phyloP scores from a whole-genome alignment of 2,329 filamentous ascomycete genomes.

The Trichoderma sp. region DNA sequence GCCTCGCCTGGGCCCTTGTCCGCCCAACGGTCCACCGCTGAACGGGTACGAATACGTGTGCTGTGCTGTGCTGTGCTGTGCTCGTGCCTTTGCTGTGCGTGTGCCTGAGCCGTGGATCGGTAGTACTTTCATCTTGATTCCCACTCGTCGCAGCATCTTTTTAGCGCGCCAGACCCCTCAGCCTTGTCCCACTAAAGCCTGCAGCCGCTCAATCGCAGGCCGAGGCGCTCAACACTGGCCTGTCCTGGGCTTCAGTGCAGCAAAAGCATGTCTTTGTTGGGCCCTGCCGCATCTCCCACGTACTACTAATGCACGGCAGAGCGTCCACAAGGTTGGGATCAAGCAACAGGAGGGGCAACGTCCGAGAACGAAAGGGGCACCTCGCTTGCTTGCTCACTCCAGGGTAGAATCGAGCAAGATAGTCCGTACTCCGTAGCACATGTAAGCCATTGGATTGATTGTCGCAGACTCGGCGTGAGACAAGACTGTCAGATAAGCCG shows the following conservation, averaged over 20 bases:
- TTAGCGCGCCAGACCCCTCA: constrained; percentile 9
- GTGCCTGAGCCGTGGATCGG: neutral
- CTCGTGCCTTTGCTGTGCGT: neutral
- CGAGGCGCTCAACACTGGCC: neutral
- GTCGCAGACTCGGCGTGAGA: neutral
- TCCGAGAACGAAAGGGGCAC: neutral
- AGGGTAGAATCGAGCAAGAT: neutral
- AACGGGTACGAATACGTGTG: constrained; percentile 19
- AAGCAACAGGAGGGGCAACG: neutral
- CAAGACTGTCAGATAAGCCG: constrained; percentile 2
- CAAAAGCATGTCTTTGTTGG: neutral
- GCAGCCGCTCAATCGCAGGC: neutral
- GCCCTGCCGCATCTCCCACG: neutral
- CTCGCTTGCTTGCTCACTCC: too few species aligned
- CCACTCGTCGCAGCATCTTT: neutral
- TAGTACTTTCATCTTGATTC: neutral
- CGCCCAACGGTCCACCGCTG: constrained; percentile 11
- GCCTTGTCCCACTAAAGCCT: constrained; percentile 10
- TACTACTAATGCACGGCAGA: neutral
- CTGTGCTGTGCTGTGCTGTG: neutral
- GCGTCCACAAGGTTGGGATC: neutral
- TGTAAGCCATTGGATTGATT: too few species aligned
- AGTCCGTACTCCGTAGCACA: neutral
- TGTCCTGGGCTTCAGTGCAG: constrained; percentile 7
- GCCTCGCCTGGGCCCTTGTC: constrained; percentile 1